These are phyloP conservation scores for Pseudocercospora musae DNA, from an alignment of 2,329 filamentous ascomycete genomes.

Conservation along the genomic window DNA sequence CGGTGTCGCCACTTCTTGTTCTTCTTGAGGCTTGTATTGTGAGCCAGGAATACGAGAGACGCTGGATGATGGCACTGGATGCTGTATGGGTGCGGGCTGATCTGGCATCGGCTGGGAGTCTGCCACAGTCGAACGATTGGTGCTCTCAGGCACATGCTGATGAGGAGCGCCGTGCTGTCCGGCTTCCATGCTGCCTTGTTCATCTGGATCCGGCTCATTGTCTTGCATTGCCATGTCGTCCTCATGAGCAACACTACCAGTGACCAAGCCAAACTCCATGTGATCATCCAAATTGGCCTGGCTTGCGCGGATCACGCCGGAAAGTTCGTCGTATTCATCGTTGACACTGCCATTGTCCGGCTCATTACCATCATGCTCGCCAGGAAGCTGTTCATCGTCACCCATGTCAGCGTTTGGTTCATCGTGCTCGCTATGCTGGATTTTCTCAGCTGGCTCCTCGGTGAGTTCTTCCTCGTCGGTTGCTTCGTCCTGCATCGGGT, in stretches of 20 bases:
- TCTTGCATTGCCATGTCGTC: constrained; percentile 10
- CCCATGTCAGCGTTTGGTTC: constrained; percentile 14
- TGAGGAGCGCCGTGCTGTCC: neutral
- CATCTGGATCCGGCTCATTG: constrained; percentile 2
- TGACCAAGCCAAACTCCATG: constrained; percentile 11
- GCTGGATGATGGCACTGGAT: constrained; percentile 35
- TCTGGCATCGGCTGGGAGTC: constrained; percentile 42
- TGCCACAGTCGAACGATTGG: constrained; percentile 42
- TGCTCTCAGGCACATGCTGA: constrained; percentile 13
- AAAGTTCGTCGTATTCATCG: constrained; percentile 40
- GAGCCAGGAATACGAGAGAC: constrained; percentile 36
- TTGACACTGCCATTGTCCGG: constrained; percentile 20
- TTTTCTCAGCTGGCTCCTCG: constrained; percentile 9
- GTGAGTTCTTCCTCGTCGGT: constrained; percentile 16
- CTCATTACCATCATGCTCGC: constrained; percentile 15
- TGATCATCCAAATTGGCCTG: constrained; percentile 32
- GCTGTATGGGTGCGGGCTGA: neutral
- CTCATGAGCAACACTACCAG: constrained; percentile 5
- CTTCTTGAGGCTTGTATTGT: constrained; percentile 34
- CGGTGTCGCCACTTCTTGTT: constrained; percentile 29
- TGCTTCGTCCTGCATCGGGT: constrained; percentile 26
- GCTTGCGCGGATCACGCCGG: constrained; percentile 22
- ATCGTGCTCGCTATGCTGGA: constrained; percentile 14
- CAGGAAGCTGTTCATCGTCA: constrained; percentile 5
- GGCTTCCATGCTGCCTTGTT: neutral